Conservation (phyloP, 495 filamentous ascomycete genomes). For the Jackrogersella minutella region DNA sequence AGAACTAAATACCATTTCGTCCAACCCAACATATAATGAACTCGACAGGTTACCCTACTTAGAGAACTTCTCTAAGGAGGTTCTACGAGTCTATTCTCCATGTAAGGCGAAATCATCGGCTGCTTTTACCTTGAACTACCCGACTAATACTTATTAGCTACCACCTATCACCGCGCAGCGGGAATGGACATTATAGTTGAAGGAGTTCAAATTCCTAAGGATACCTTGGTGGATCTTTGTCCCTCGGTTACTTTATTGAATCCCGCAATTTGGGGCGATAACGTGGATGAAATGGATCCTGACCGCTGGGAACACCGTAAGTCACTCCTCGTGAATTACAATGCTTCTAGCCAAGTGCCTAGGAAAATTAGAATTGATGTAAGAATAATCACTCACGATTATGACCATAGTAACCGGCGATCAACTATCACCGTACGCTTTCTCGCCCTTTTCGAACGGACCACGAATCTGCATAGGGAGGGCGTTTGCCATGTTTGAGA, state of each 20-base stretch:
- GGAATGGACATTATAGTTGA: constrained; percentile 35
- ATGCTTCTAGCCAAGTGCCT: not conserved
- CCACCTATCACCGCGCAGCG: constrained; percentile 24
- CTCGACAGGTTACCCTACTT: constrained; percentile 40
- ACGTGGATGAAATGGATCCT: constrained; percentile 39
- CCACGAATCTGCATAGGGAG: constrained; percentile 36
- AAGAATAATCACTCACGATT: not conserved
- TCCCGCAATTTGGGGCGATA: constrained; percentile 38
- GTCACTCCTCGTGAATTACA: not conserved
- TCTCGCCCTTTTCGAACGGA: constrained; percentile 29
- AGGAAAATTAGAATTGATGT: not conserved
- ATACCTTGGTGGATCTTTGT: constrained; percentile 34
- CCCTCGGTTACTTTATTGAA: constrained; percentile 36
- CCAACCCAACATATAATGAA: constrained; percentile 14
- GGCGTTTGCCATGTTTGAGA: constrained; percentile 28
- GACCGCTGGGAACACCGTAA: constrained; percentile 42
- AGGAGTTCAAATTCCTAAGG: constrained; percentile 39
- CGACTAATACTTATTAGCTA: constrained; percentile 2
- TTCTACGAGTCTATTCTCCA: constrained; percentile 16
- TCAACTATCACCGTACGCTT: constrained; percentile 26
- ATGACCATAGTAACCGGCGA: constrained; percentile 3
- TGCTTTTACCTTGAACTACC: too few species aligned
- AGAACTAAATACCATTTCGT: constrained; percentile 26
- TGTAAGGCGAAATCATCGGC: not conserved
- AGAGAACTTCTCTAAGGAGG: constrained; percentile 45